Conservation (phyloP, 495 filamentous ascomycete genomes). For the Choiromyces venosus region DNA sequence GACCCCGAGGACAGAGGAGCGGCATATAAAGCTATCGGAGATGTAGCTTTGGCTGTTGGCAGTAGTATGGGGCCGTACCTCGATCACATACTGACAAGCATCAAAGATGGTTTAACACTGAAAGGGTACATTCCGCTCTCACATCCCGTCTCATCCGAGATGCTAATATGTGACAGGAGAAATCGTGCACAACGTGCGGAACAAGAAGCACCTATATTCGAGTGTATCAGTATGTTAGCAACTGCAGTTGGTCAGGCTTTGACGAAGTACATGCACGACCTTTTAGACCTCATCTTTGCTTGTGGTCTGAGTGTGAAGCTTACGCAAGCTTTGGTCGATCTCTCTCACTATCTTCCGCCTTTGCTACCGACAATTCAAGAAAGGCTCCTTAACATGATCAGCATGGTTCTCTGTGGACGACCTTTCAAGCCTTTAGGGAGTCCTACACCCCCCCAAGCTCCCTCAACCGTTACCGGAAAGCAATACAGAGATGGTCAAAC, state of each 20-base stretch:
- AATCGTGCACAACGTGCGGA: constrained; percentile 54
- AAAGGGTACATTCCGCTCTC: constrained; percentile 55
- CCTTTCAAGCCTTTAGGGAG: constrained; percentile 88
- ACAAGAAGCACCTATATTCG: constrained; percentile 89
- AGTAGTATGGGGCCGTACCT: constrained; percentile 86
- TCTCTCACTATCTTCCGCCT: constrained; percentile 97
- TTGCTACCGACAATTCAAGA: constrained; percentile 90
- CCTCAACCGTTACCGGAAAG: constrained; percentile 72
- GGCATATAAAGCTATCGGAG: constrained; percentile 89
- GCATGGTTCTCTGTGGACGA: constrained; percentile 83
- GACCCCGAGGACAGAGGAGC: constrained; percentile 71
- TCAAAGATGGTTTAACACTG: constrained; percentile 79
- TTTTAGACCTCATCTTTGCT: constrained; percentile 93
- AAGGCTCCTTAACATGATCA: constrained; percentile 86
- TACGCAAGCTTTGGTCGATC: constrained; percentile 90
- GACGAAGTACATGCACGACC: constrained; percentile 94
- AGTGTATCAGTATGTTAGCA: constrained; percentile 94
- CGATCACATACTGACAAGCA: constrained; percentile 84
- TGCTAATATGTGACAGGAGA: constrained; percentile 48
- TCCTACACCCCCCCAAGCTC: constrained; percentile 61
- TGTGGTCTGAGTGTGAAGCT: constrained; percentile 88
- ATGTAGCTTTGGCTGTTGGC: constrained; percentile 91
- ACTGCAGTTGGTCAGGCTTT: constrained; percentile 91
- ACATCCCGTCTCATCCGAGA: background rate
- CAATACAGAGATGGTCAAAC: constrained; percentile 72